Evolutionary conservation across 352 stramenopile genomes (phyloP).

Genomic region (Elongisporangium undulatum): DNA sequence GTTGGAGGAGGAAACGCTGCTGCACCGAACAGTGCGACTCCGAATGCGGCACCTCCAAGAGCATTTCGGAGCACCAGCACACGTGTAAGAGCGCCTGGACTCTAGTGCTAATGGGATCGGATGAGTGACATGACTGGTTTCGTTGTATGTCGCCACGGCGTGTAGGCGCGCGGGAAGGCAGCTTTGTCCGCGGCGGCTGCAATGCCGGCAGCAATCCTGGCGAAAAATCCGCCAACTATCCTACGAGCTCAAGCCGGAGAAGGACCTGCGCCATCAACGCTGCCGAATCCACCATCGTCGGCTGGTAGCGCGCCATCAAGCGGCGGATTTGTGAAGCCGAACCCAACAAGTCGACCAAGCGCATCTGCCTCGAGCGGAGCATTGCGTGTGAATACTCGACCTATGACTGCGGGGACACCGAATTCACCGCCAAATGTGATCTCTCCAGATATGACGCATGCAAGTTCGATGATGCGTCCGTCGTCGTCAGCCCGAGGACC

Average conservation of each 20-base stretch:
- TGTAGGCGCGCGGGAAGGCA: conserved; percentile 28
- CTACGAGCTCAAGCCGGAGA: conserved; percentile 10
- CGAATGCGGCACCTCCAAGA: conserved; percentile 8
- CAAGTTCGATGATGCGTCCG: conserved; percentile 1
- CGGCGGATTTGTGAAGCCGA: not conserved
- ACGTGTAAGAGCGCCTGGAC: conserved; percentile 12
- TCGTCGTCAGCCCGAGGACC: conserved; percentile 15
- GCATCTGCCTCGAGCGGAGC: not conserved
- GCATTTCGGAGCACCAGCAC: conserved; percentile 5
- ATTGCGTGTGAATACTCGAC: conserved; percentile 1
- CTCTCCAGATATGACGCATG: not conserved
- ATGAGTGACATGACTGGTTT: not conserved
- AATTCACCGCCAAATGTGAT: not conserved
- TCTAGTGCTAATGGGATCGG: no score
- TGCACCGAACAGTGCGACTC: not conserved
- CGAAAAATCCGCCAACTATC: conserved; percentile 41
- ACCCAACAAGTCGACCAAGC: not conserved
- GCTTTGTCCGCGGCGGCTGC: conserved; percentile 3
- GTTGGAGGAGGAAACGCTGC: conserved; percentile 3
- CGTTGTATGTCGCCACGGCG: not conserved
- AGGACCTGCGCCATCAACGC: conserved; percentile 6
- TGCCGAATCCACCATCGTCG: not conserved
- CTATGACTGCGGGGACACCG: not conserved
- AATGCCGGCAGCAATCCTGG: conserved; percentile 18
- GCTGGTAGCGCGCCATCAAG: not conserved